phyloP scores from a whole-genome alignment of 768 basidiomycete species.

The Mycena alexandri region DNA sequence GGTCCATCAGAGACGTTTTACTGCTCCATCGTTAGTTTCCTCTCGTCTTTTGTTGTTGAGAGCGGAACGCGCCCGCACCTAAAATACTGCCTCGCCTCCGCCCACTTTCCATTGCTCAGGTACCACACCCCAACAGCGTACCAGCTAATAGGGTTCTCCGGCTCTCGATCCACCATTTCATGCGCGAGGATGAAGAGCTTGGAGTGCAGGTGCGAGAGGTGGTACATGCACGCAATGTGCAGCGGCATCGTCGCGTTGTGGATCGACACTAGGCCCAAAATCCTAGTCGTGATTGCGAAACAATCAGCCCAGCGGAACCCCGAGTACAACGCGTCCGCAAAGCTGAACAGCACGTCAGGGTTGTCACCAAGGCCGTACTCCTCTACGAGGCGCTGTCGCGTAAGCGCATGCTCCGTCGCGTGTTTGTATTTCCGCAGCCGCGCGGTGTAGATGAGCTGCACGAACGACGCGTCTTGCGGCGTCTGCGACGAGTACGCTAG shows the following conservation, averaged over 20 bases:
- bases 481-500: constrained; percentile 87
- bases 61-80: constrained; percentile 69
- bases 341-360: constrained; percentile 90
- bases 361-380: constrained; percentile 91
- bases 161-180: constrained; percentile 94
- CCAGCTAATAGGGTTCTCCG: constrained; percentile 95
- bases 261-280: constrained; percentile 84
- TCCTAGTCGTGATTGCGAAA: constrained; percentile 88
- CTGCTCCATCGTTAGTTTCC: constrained; percentile 52
- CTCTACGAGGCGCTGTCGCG: constrained; percentile 82
- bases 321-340: constrained; percentile 90
- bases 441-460: constrained; percentile 92
- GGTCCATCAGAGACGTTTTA: constrained; percentile 97
- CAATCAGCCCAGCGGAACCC: constrained; percentile 96
- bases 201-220: constrained; percentile 91
- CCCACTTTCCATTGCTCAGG: constrained; percentile 86
- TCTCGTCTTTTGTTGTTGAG: too few relatives aligned
- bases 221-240: constrained; percentile 98
- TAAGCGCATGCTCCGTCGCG: constrained; percentile 81
- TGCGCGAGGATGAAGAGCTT: constrained; percentile 97
- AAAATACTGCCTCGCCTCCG: constrained; percentile 93
- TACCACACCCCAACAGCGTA: constrained; percentile 99
- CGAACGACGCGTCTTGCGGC: constrained; percentile 90
- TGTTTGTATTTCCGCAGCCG: constrained; percentile 94
- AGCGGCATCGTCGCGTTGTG: constrained; percentile 93